Conservation (phyloP, 345 rosid species). For the Eucalyptus marginata region DNA sequence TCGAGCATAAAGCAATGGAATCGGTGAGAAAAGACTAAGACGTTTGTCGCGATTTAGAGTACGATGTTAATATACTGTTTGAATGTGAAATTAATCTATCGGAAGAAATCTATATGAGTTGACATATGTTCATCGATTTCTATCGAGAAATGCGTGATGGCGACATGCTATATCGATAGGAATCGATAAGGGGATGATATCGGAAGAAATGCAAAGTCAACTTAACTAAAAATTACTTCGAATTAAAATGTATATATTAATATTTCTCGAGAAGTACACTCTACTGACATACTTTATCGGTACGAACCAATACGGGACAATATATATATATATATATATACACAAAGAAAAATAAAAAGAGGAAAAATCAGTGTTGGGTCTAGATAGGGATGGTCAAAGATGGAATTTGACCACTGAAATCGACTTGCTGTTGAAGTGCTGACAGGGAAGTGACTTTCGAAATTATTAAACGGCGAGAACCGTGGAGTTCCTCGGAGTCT, state of each 20-base stretch:
- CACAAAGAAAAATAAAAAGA: no score
- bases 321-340: not conserved
- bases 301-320: not conserved
- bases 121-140: not conserved
- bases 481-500: not conserved
- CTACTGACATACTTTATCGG: not conserved
- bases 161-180: accelerated
- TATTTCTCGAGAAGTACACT: not conserved
- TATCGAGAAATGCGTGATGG: not conserved
- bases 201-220: accelerated
- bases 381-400: not conserved
- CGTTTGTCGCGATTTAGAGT: not conserved
- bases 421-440: not conserved
- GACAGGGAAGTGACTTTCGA: not conserved
- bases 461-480: not conserved
- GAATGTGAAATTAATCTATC: accelerated
- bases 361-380: not conserved
- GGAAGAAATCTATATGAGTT: not conserved
- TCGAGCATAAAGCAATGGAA: not conserved
- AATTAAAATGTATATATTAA: not conserved
- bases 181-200: not conserved
- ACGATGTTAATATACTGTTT: not conserved
- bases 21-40: not conserved
- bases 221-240: accelerated
- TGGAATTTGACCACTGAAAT: not conserved